These are phyloP conservation scores for Aspergillus melleus DNA, from an alignment of 2,329 filamentous ascomycete genomes.

Conservation along the genomic window DNA sequence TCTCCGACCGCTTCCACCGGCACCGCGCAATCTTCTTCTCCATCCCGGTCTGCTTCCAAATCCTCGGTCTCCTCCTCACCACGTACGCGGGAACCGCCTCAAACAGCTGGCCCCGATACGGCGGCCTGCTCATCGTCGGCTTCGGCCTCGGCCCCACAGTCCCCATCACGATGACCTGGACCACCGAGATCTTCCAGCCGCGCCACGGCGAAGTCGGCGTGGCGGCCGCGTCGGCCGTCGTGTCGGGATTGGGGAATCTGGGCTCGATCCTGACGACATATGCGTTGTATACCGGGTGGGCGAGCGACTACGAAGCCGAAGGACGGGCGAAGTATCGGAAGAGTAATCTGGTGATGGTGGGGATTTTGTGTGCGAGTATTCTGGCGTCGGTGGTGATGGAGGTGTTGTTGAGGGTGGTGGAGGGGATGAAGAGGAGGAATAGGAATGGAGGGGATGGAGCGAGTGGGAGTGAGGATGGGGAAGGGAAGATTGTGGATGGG, in stretches of 20 bases:
- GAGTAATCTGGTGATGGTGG: slow-evolving; percentile 87
- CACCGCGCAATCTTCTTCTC: slow-evolving; percentile 81
- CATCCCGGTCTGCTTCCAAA: slow-evolving; percentile 73
- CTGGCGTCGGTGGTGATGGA: slow-evolving; percentile 66
- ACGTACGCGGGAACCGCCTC: slow-evolving; percentile 66
- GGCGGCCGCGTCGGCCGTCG: slow-evolving; percentile 78
- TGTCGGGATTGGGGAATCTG: slow-evolving; percentile 83
- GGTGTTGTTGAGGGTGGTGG: slow-evolving; percentile 55
- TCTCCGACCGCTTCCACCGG: slow-evolving; percentile 83
- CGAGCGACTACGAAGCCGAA: slow-evolving; percentile 63
- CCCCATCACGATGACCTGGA: slow-evolving; percentile 93
- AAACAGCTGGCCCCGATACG: slow-evolving; percentile 80
- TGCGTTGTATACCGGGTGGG: slow-evolving; percentile 85
- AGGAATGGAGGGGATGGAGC: slow-evolving; percentile 6
- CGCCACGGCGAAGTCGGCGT: slow-evolving; percentile 90
- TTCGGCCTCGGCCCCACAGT: slow-evolving; percentile 90
- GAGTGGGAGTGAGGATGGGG: slow-evolving; percentile 8
- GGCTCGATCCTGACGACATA: slow-evolving; percentile 87
- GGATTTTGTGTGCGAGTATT: slow-evolving; percentile 77
- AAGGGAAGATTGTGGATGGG: slow-evolving; percentile 27
- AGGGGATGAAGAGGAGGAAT: slow-evolving; percentile 19
- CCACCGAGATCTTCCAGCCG: slow-evolving; percentile 83
- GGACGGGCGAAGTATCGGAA: slow-evolving; percentile 73
- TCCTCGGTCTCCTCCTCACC: slow-evolving; percentile 74
- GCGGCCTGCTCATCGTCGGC: slow-evolving; percentile 83